A percentile compares a stretch with the other conserved stretches of the same genome.
phyloP scores from a whole-genome alignment of 495 filamentous ascomycete species.

The Penicillium simplicissimum region DNA sequence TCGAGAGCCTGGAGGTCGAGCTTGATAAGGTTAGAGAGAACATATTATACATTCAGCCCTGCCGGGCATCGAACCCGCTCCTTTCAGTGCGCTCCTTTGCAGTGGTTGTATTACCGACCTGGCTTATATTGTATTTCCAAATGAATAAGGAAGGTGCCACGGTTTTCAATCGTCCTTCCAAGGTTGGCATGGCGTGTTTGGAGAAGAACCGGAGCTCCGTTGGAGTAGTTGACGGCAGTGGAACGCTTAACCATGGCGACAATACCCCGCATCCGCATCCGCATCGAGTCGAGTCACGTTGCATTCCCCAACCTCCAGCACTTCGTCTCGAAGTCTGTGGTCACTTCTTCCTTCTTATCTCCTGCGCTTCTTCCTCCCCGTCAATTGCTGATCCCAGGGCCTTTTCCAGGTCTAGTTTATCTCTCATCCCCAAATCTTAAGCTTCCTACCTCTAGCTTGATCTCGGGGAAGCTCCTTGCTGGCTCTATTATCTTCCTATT shows the following conservation, averaged over 20 bases:
- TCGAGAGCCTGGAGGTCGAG: no score
- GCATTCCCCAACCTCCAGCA: slow-evolving; percentile 4
- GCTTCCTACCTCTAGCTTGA: not conserved
- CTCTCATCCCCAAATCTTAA: not conserved
- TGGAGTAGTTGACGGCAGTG: not conserved
- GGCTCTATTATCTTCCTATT: slow-evolving; percentile 13
- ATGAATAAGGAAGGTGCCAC: not conserved
- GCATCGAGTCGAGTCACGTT: slow-evolving; percentile 19
- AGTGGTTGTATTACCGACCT: no score
- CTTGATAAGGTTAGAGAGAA: no score
- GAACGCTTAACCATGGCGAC: not conserved
- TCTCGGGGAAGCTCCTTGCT: slow-evolving; percentile 1
- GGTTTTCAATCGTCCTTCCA: not conserved
- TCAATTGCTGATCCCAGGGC: not conserved
- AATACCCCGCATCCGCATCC: slow-evolving; percentile 8
- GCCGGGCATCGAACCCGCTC: no score
- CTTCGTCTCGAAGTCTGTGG: no score
- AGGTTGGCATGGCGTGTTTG: not conserved
- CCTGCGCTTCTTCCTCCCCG: not conserved
- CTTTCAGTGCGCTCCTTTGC: no score
- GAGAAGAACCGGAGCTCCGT: not conserved
- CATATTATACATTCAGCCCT: no score
- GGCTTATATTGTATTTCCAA: no score
- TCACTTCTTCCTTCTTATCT: not conserved
- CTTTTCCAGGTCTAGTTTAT: not conserved